These are phyloP conservation scores for Ophiosphaerella herpotricha DNA, from an alignment of 2,329 filamentous ascomycete genomes.

Conservation along the genomic window DNA sequence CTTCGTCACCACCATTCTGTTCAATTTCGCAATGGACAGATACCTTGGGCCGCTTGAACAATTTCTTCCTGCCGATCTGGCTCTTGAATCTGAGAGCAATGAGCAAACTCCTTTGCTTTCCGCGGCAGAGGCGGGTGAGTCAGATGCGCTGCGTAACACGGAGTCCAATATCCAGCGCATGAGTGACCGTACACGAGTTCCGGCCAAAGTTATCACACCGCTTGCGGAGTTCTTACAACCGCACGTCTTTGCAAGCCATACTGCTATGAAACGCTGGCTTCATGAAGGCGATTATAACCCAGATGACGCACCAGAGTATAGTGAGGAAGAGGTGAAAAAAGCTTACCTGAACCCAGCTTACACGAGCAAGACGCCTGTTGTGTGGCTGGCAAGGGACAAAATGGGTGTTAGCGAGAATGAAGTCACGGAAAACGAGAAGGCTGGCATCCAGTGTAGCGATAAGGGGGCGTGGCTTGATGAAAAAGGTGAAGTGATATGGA, in stretches of 20 bases:
- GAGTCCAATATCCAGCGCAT: slow-evolving; percentile 34
- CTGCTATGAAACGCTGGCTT: slow-evolving; percentile 41
- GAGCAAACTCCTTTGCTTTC: slow-evolving; percentile 38
- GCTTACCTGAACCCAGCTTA: slow-evolving; percentile 44
- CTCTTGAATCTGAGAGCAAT: slow-evolving; percentile 25
- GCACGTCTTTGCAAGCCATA: slow-evolving; percentile 41
- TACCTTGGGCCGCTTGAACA: slow-evolving; percentile 43
- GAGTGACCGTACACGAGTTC: slow-evolving; percentile 28
- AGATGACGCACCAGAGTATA: slow-evolving; percentile 39
- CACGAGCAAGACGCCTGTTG: slow-evolving; percentile 37
- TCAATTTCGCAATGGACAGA: slow-evolving; percentile 40
- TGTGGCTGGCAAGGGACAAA: slow-evolving; percentile 41
- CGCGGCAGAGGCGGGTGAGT: slow-evolving; percentile 38
- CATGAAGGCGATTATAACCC: slow-evolving; percentile 37
- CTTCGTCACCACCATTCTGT: slow-evolving; percentile 38
- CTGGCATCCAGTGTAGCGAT: slow-evolving; percentile 34
- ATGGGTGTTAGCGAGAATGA: slow-evolving; percentile 40
- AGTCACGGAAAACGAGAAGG: slow-evolving; percentile 34
- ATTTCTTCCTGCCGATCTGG: slow-evolving; percentile 41
- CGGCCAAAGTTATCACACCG: slow-evolving; percentile 30
- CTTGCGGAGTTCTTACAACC: slow-evolving; percentile 43
- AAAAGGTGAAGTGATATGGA: slow-evolving; percentile 36
- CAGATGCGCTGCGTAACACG: slow-evolving; percentile 19
- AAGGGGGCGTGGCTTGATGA: slow-evolving; percentile 43
- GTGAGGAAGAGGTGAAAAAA: slow-evolving; percentile 38